phyloP scores from a whole-genome alignment of 169 alveolate genomes.

The Blepharisma undulans region DNA sequence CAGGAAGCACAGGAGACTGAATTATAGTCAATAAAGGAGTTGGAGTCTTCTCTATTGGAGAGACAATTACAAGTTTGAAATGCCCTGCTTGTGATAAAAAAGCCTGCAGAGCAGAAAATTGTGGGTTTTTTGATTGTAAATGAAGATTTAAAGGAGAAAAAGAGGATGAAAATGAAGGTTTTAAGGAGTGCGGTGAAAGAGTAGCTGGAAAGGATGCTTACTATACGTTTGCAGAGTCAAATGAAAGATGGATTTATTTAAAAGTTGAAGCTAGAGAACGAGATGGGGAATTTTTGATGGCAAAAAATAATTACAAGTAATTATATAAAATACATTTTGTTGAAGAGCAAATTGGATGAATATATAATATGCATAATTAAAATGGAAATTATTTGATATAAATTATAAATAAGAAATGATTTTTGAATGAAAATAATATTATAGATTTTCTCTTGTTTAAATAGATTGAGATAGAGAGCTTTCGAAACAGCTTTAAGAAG shows the following conservation, averaged over 20 bases:
- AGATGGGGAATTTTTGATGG: not conserved
- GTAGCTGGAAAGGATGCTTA: not conserved
- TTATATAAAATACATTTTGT: too few relatives aligned
- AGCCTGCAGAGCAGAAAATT: not conserved
- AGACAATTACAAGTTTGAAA: not conserved
- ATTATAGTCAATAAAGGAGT: not conserved
- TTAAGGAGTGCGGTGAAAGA: not conserved
- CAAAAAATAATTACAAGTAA: not conserved
- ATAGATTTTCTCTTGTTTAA: too few relatives aligned
- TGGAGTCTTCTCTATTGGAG: not conserved
- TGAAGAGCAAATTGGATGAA: too few relatives aligned
- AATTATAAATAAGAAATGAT: too few relatives aligned
- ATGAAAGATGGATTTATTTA: not conserved
- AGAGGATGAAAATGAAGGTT: not conserved
- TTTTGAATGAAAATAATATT: too few relatives aligned
- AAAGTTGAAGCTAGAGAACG: not conserved
- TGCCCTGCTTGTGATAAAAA: not conserved
- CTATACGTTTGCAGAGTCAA: not conserved
- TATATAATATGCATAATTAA: not conserved
- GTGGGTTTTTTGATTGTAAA: not conserved
- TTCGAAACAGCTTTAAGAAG: too few relatives aligned
- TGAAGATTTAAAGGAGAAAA: not conserved
- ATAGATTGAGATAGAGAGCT: too few relatives aligned
- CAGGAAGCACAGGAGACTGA: not conserved
- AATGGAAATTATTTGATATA: too few relatives aligned